phyloP scores from a whole-genome alignment of 371 early-diverging fungal species.

The Rhizomucor pusillus region DNA sequence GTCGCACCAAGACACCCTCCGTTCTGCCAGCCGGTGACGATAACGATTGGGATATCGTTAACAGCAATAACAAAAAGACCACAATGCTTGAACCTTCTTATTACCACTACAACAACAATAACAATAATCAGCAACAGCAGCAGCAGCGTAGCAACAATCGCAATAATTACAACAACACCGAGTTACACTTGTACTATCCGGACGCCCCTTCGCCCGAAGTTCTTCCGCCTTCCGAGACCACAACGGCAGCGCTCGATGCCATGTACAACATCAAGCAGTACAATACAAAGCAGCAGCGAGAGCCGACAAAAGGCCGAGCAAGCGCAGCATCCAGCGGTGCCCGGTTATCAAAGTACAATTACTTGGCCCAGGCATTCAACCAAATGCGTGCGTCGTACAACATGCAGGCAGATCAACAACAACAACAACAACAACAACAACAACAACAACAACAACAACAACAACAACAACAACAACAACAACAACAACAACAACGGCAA shows the following conservation, averaged over 20 bases:
- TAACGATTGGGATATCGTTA: background rate
- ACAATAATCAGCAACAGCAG: too few species aligned
- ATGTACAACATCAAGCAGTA: constrained; percentile 21
- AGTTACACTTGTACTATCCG: constrained; percentile 2
- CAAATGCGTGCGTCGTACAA: constrained; percentile 38
- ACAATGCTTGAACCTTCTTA: too few species aligned
- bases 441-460: too few species aligned
- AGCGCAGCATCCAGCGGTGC: constrained; percentile 16
- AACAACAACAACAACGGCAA: too few species aligned
- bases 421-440: too few species aligned
- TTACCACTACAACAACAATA: too few species aligned
- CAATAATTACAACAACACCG: background rate
- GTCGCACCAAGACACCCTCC: constrained; percentile 4
- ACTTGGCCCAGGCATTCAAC: constrained; percentile 35
- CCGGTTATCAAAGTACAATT: constrained; percentile 42
- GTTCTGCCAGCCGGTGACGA: background rate
- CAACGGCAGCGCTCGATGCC: constrained; percentile 15
- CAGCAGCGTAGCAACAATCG: too few species aligned
- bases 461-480: too few species aligned
- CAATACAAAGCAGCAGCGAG: too few species aligned
- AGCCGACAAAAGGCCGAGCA: background rate
- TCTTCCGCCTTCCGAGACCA: constrained; percentile 4
- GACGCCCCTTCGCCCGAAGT: background rate
- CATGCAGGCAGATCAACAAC: too few species aligned
- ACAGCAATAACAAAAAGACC: too few species aligned